phyloP scores from a whole-genome alignment of 164 flowering plant species.

The Litsea cubeba region DNA sequence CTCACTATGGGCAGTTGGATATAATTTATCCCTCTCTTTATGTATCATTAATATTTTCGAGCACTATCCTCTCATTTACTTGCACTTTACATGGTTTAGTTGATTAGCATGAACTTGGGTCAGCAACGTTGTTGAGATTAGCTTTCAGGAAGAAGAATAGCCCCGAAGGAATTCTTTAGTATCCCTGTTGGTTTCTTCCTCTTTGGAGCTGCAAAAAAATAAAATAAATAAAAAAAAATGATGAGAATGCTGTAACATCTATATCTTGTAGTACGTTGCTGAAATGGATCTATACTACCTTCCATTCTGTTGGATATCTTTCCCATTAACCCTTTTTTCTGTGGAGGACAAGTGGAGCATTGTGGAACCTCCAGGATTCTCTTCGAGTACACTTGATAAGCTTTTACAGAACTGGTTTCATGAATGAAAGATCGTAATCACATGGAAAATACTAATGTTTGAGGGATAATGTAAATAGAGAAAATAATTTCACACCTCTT shows the following conservation, averaged over 20 bases:
- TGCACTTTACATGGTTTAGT: too few relatives aligned
- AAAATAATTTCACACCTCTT: slow-evolving; percentile 33
- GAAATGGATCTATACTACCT: slow-evolving; percentile 20
- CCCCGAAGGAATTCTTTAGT: slow-evolving; percentile 16
- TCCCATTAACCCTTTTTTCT: slow-evolving; percentile 3
- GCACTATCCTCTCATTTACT: too few relatives aligned
- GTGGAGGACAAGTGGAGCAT: slow-evolving; percentile 3
- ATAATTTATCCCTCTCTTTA: background rate
- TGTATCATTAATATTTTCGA: too few relatives aligned
- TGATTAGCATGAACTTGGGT: background rate
- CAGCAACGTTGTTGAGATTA: slow-evolving; percentile 1
- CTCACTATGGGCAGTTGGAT: background rate
- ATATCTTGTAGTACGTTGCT: background rate
- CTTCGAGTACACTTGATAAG: slow-evolving; percentile 49
- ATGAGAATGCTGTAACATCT: slow-evolving; percentile 9
- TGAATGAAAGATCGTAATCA: background rate
- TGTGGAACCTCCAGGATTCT: slow-evolving; percentile 22
- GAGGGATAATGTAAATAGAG: background rate
- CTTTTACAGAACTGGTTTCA: slow-evolving; percentile 60
- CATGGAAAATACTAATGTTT: background rate
- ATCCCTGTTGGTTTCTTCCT: slow-evolving; percentile 11
- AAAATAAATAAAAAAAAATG: background rate
- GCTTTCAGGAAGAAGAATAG: slow-evolving; percentile 27
- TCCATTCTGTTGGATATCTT: slow-evolving; percentile 14
- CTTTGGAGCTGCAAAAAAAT: slow-evolving; percentile 25